Evolutionary conservation across 345 rosid species (phyloP), one percentile per base, ranked within the genome.

Genomic region (Hypericum perforatum): DNA sequence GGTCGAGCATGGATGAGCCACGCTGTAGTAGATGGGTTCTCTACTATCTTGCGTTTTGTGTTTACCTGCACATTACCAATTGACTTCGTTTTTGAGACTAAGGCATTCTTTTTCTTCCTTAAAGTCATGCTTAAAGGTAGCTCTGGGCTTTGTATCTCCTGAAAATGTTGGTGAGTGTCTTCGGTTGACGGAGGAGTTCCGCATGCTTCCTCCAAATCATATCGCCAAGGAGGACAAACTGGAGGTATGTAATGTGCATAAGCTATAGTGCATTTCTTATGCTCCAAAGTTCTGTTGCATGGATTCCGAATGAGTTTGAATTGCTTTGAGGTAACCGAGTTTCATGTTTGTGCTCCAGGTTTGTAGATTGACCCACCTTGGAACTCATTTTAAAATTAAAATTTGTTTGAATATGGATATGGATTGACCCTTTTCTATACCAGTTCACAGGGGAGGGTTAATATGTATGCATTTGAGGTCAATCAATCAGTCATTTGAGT

Each of bases 71-170:
- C 2, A 37, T 40, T 40, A 58, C 42, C 32, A 22, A 22, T 22
- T 22, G 32, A 41, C 40, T 15, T n/a, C n/a, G n/a, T 16, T 2
- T 5, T 1, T 58, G 5, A 11, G 3, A 14, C 32, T 50, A 8
- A 9, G n/a, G 8, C 2, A n/a, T 12, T 5, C 38, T 47, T n/a
- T 11, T 42, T 16, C 59, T 51, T 56, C 52, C 6, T 70, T 22
- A 22, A 22, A 76, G 77, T 76, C 77, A 12, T 76, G 81, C 72
- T 72, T 72, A 40, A 76, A 76, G 57, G 80, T 76, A 40, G 80
- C 80, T 42, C 75, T 72, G 8, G 77, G 72, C 59, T 72, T 76
- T 58, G 80, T 76, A 13, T 76, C 77, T 22, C 80, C 80, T 14
- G 80, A 72, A 9, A 76, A 76, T 56, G 68, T 76, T 41, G 64